Evolutionary conservation across 805 yeast genomes (phyloP), one percentile per base, ranked within the genome.

Genomic region (Sungouiozyma ichnusensis): DNA sequence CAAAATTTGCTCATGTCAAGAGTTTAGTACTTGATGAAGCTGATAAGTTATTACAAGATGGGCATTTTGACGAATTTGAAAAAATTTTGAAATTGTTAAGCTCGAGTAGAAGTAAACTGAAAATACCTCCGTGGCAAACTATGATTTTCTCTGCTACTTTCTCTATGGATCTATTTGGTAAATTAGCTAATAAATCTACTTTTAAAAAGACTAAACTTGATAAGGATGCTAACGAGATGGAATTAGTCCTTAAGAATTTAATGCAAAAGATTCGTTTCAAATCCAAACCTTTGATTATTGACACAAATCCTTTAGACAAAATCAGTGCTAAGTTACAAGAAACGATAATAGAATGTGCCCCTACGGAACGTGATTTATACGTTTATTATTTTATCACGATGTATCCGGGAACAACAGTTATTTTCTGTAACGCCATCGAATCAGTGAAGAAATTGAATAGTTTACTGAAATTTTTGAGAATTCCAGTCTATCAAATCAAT

Each of bases 121-220:
- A 60, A 44, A 55, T 55, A 27, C 50, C 55, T 15, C 62, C 57
- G 43, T 74, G 87, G 72, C 98, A 92, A 65, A 85, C 96, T 1
- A 66, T 88, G 51, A 86, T 92, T n/a, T 92, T 85, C 56, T 84
- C 95, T 33, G 98, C 98, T 3, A 90, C 98, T 0, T 92, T 92
- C 62, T 79, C 88, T 3, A 72, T 77, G 48, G 90, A 81, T 40
- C 68, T 92, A 24, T 86, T 92, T 62, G 76, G 81, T 33, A 88
- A 87, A 57, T 67, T 92, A 49, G 76, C 72, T 41, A 50, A 56
- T 17, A 57, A 64, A 52, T 53, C 52, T 46, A 58, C 48, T 43
- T 48, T 44, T 50, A 55, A 52, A 18, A 50, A 50, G 6, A 37
- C 37, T 9, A 35, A 39, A 29, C 35, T 34, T 16, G 46, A 40